These are phyloP conservation scores for Penicillium paradoxum DNA, from an alignment of 495 filamentous ascomycete species.

Conservation along the genomic window DNA sequence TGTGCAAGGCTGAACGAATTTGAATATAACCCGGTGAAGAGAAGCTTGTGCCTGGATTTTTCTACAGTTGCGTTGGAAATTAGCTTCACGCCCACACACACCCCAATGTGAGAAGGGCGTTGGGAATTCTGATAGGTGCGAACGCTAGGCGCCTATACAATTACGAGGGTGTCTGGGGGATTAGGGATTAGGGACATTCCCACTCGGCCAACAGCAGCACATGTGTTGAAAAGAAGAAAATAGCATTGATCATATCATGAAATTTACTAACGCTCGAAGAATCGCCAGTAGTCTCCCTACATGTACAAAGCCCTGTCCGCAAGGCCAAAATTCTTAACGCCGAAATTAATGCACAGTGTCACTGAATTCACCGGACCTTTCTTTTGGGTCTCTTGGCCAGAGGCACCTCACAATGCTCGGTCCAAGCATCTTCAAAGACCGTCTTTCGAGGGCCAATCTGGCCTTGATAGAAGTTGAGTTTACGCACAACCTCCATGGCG, in stretches of 20 bases:
- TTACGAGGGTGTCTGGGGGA: too few species aligned
- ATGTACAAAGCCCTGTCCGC: conserved; percentile 23
- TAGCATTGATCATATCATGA: neutral
- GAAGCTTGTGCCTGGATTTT: conserved; percentile 4
- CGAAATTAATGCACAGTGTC: conserved; percentile 20
- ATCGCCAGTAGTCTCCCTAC: conserved; percentile 14
- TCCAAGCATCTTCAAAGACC: conserved; percentile 74
- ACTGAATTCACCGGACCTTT: conserved; percentile 17
- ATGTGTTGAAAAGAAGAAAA: neutral
- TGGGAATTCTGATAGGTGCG: neutral
- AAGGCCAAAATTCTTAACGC: conserved; percentile 20
- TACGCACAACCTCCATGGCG: conserved; percentile 79
- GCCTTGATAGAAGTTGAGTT: conserved; percentile 60
- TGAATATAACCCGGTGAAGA: conserved; percentile 7
- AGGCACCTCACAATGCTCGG: conserved; percentile 32
- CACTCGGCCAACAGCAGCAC: too few species aligned
- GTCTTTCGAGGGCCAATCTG: conserved; percentile 60
- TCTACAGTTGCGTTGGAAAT: conserved; percentile 7
- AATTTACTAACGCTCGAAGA: conserved; percentile 5
- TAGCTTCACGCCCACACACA: conserved; percentile 5
- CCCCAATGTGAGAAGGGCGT: neutral
- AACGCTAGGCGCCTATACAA: too few species aligned
- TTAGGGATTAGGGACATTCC: too few species aligned
- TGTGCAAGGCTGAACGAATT: neutral
- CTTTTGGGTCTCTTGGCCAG: conserved; percentile 19